Evolutionary conservation across 2,329 filamentous ascomycete species (phyloP), one percentile per base, ranked within the genome.

Genomic region (Ascochyta clinopodiicola): DNA sequence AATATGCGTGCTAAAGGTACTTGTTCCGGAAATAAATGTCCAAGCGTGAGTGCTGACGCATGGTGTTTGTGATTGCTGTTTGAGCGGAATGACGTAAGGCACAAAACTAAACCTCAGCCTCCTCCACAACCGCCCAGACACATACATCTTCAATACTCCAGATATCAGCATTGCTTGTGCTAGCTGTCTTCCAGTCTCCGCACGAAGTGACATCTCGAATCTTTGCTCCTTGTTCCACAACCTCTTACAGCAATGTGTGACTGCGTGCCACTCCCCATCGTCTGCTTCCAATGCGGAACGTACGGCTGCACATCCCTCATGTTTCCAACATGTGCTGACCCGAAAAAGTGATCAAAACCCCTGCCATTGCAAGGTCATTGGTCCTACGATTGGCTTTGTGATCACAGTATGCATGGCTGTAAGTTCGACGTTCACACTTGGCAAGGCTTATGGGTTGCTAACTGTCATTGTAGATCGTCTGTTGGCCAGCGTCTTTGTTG

Each of bases 341-440:
- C 12, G 8, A 36, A 21, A 72, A 40, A 84, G 81, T 8, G 77
- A 84, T 56, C 81, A 85, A 62, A 85, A 85, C 51, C 83, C 82
- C 3, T 85, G 82, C 51, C 81, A 80, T 58, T 84, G 82, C 65
- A 85, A 85, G 66, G 76, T 85, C 8, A 77, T 85, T 25, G 82
- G 83, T 1, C 82, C 82, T 34, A 85, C 82, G 1, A 64, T 85
- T 38, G 82, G 81, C 65, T 83, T 83, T 58, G 71, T 69, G 9
- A 70, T 79, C 44, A 80, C 80, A 1, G 72, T 85, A 36, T 71
- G 79, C 45, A 75, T 81, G 57, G 82, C 81, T 44, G 81, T 84
- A 76, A 53, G 79, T 75, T 51, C 7, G 46, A 24, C 27, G 3
- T 36, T 45, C 31, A 17, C 35, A 22, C 17, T 35, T 37, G 37